These are phyloP conservation scores for Puccinia polysora DNA, from an alignment of 1,284 basidiomycete genomes.

Conservation along the genomic window DNA sequence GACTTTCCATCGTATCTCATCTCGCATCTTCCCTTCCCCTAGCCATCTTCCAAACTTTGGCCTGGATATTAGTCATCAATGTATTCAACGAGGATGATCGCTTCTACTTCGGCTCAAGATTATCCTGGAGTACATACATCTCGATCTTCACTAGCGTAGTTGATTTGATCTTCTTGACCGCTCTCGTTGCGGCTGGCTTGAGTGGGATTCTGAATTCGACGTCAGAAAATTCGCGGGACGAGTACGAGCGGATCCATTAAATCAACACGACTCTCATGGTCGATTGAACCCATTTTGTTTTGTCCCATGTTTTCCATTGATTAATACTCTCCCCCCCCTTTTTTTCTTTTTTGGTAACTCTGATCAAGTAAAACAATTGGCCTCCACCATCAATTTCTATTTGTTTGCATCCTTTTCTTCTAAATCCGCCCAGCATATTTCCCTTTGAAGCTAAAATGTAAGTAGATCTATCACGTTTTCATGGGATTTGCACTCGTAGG, in stretches of 20 bases:
- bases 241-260: constrained; percentile 12
- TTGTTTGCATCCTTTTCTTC: too few species aligned
- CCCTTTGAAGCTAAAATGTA: too few species aligned
- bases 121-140: constrained; percentile 10
- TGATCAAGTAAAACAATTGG: too few species aligned
- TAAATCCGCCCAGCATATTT: too few species aligned
- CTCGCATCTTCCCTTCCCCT: neutral
- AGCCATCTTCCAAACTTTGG: constrained; percentile 20
- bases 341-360: too few species aligned
- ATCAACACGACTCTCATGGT: too few species aligned
- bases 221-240: neutral
- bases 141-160: neutral
- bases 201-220: neutral
- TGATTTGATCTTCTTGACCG: constrained; percentile 17
- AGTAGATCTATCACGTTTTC: too few species aligned
- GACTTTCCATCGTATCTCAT: neutral
- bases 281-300: too few species aligned
- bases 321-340: too few species aligned
- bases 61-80: constrained; percentile 16
- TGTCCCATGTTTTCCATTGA: too few species aligned
- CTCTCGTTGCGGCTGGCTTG: constrained; percentile 13
- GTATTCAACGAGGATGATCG: constrained; percentile 29
- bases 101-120: constrained; percentile 22
- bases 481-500: too few species aligned
- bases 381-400: too few species aligned